Conservation (phyloP, 2,329 filamentous ascomycete species). For the Clarireedia paspali region DNA sequence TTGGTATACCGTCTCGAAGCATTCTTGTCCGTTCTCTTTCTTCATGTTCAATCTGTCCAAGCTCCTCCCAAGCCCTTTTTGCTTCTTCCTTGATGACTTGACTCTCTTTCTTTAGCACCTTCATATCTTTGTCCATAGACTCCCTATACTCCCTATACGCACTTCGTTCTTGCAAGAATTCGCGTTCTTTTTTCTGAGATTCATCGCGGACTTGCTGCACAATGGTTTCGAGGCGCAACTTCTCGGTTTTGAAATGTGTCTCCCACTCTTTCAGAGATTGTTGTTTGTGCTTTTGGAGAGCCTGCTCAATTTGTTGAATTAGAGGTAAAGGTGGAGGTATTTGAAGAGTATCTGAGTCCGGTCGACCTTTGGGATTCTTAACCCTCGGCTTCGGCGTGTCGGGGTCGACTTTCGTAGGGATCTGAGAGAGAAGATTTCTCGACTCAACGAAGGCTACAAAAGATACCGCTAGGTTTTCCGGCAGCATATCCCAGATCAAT, state of each 20-base stretch:
- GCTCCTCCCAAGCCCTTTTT: constrained; percentile 90
- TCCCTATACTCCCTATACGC: neutral
- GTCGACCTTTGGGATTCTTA: neutral
- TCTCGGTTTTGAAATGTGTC: constrained; percentile 4
- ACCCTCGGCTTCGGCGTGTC: neutral
- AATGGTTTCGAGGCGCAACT: constrained; percentile 5
- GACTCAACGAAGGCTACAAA: constrained; percentile 53
- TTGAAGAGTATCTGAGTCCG: constrained; percentile 7
- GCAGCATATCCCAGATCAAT: constrained; percentile 52
- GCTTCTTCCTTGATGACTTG: constrained; percentile 56
- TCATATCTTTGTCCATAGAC: constrained; percentile 6
- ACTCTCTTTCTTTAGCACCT: constrained; percentile 6
- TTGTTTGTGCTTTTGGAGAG: constrained; percentile 8
- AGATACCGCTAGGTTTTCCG: constrained; percentile 48
- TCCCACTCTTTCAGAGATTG: constrained; percentile 8
- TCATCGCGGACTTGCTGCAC: constrained; percentile 6
- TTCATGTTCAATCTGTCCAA: constrained; percentile 86
- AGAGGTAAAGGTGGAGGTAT: constrained; percentile 6
- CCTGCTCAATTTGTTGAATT: constrained; percentile 8
- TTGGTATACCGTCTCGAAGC: constrained; percentile 78
- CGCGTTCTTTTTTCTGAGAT: constrained; percentile 7
- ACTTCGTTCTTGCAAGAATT: constrained; percentile 2
- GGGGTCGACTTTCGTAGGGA: neutral
- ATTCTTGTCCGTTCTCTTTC: constrained; percentile 80
- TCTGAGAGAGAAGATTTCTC: constrained; percentile 7